Conservation (phyloP, 495 filamentous ascomycete species). For the Penicillium coprophilum region DNA sequence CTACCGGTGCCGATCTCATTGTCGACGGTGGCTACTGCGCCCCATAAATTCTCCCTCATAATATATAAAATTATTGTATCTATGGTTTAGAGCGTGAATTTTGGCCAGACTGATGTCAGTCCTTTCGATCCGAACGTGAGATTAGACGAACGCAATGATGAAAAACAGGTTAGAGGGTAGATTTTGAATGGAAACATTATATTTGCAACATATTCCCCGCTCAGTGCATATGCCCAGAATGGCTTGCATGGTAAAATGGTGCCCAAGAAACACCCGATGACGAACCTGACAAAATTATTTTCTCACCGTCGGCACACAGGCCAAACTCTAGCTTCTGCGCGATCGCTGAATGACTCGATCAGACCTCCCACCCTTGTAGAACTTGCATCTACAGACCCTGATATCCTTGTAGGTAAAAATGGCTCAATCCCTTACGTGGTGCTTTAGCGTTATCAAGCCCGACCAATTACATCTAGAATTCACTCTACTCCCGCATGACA, state of each 20-base stretch:
- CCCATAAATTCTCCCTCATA: conserved; percentile 21
- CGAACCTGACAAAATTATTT: neutral
- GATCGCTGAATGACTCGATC: neutral
- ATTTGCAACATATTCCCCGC: too few relatives aligned
- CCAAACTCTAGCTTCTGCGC: neutral
- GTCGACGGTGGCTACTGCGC: conserved; percentile 62
- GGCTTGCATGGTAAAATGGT: neutral
- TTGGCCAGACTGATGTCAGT: neutral
- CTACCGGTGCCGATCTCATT: conserved; percentile 72
- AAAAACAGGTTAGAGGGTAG: neutral
- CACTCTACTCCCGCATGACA: neutral
- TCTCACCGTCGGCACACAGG: neutral
- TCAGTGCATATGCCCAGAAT: neutral
- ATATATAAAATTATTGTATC: neutral
- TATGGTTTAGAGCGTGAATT: neutral
- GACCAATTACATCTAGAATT: conserved; percentile 1
- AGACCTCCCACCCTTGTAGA: neutral
- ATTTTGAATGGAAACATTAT: neutral
- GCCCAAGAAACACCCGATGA: neutral
- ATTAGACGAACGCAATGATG: neutral
- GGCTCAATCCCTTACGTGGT: neutral
- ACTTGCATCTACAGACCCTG: neutral
- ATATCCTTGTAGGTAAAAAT: neutral
- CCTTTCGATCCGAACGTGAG: neutral
- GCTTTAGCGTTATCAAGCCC: neutral